A percentile compares a stretch with the other conserved stretches of the same genome.
phyloP scores from a whole-genome alignment of 371 early-diverging fungal species.

The Zancudomyces culisetae region DNA sequence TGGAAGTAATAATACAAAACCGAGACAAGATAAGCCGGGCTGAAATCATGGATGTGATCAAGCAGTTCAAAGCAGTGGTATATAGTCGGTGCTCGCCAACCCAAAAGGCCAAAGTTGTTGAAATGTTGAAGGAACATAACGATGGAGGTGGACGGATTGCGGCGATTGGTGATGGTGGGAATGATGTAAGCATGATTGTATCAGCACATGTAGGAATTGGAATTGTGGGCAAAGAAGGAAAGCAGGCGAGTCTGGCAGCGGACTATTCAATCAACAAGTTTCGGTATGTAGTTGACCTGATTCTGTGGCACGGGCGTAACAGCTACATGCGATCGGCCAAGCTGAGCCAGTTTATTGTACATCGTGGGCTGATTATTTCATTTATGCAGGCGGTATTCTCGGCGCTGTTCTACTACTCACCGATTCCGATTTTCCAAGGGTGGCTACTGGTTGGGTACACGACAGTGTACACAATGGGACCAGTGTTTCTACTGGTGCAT shows the following conservation, averaged over 20 bases:
- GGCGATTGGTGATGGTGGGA: slow-evolving; percentile 98
- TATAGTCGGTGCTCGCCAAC: slow-evolving; percentile 98
- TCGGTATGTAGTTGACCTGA: slow-evolving; percentile 58
- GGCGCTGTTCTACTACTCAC: slow-evolving; percentile 93
- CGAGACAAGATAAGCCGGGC: slow-evolving; percentile 27
- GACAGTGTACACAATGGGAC: slow-evolving; percentile 93
- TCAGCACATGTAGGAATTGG: slow-evolving; percentile 96
- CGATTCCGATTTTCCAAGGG: slow-evolving; percentile 90
- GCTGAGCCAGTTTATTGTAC: slow-evolving; percentile 96
- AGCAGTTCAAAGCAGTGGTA: slow-evolving; percentile 74
- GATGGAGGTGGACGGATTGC: slow-evolving; percentile 59
- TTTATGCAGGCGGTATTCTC: slow-evolving; percentile 98
- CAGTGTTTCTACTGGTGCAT: slow-evolving; percentile 88
- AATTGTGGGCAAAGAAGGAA: slow-evolving; percentile 97
- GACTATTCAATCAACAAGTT: slow-evolving; percentile 95
- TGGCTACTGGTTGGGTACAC: slow-evolving; percentile 62
- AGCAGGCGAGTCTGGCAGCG: slow-evolving; percentile 92
- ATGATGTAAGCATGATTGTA: slow-evolving; percentile 99
- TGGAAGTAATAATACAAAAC: slow-evolving; percentile 58
- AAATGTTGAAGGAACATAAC: slow-evolving; percentile 38
- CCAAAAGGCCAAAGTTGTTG: slow-evolving; percentile 95
- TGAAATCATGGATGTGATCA: slow-evolving; percentile 68
- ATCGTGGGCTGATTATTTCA: slow-evolving; percentile 93
- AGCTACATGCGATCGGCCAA: slow-evolving; percentile 90
- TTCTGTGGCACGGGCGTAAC: slow-evolving; percentile 96